phyloP scores from a whole-genome alignment of 441 rosid genomes.

The Corymbia citriodora region DNA sequence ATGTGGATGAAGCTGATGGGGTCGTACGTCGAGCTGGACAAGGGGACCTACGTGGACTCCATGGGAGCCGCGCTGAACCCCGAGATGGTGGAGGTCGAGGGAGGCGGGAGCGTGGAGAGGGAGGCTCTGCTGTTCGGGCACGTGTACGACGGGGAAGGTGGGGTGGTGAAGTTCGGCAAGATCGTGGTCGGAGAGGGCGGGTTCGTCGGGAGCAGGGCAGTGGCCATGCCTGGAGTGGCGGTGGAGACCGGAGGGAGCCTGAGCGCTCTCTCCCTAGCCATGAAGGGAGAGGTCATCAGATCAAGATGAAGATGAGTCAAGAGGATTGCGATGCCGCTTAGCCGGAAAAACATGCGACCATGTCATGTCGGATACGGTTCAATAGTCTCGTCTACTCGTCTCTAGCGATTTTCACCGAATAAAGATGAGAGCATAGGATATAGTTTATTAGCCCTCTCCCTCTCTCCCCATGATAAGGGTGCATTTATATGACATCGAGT shows the following conservation, averaged over 20 bases:
- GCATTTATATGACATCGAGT: neutral
- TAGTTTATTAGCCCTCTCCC: neutral
- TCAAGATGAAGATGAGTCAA: neutral
- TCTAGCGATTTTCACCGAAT: neutral
- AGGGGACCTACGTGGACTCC: slow-evolving; percentile 46
- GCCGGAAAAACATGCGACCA: neutral
- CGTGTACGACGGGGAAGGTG: slow-evolving; percentile 58
- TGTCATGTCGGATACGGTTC: neutral
- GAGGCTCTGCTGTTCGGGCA: slow-evolving; percentile 62
- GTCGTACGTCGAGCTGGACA: slow-evolving; percentile 34
- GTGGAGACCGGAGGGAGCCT: slow-evolving; percentile 50
- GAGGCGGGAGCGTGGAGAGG: slow-evolving; percentile 46
- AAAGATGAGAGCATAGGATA: neutral
- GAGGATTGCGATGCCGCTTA: neutral
- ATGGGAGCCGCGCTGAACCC: slow-evolving; percentile 61
- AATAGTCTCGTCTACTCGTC: neutral
- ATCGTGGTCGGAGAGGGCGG: slow-evolving; percentile 47
- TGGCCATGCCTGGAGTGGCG: slow-evolving; percentile 55
- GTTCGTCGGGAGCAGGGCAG: slow-evolving; percentile 49
- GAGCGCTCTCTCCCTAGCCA: slow-evolving; percentile 42
- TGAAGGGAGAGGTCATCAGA: slow-evolving; percentile 51
- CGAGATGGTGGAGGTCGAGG: slow-evolving; percentile 61
- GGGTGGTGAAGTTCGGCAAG: slow-evolving; percentile 56
- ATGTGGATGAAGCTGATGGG: slow-evolving; percentile 63
- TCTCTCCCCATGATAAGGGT: neutral